Conservation (phyloP, 2,329 filamentous ascomycete species). For the Calonectria ilicicola region DNA sequence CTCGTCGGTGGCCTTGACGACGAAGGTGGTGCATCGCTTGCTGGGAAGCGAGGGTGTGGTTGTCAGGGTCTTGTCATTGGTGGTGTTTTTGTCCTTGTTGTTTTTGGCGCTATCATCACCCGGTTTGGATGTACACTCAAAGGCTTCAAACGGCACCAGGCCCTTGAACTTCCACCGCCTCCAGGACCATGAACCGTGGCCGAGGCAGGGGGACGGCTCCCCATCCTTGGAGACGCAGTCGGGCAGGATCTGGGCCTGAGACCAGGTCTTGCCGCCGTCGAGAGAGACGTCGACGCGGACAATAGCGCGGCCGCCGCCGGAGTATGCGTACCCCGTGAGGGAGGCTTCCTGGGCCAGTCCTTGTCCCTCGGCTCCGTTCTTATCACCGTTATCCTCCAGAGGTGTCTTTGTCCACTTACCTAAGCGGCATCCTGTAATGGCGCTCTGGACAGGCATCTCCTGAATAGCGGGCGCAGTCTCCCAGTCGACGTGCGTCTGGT, state of each 20-base stretch:
- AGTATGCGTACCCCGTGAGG: conserved; percentile 75
- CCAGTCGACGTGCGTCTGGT: conserved; percentile 71
- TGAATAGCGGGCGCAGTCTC: conserved; percentile 73
- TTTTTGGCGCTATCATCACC: not conserved
- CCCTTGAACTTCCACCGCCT: conserved; percentile 70
- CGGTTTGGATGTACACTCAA: conserved; percentile 28
- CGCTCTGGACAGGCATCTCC: conserved; percentile 76
- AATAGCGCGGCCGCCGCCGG: conserved; percentile 74
- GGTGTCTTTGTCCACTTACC: conserved; percentile 49
- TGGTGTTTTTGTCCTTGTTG: too few relatives aligned
- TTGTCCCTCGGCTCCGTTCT: not conserved
- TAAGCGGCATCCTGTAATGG: conserved; percentile 66
- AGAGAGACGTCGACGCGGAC: conserved; percentile 75
- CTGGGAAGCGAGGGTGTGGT: not conserved
- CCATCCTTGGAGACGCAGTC: conserved; percentile 53
- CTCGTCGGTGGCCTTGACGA: conserved; percentile 76
- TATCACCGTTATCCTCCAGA: not conserved
- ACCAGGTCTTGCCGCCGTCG: conserved; percentile 73
- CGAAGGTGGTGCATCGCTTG: conserved; percentile 59
- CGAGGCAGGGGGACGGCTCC: conserved; percentile 47
- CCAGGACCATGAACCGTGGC: conserved; percentile 71
- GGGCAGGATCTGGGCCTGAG: conserved; percentile 70
- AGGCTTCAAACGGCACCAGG: conserved; percentile 52
- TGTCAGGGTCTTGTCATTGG: not conserved
- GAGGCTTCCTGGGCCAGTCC: conserved; percentile 45